Base-by-base conservation (phyloP, 2,329 filamentous ascomycete species). In the Fusarium illudens region DNA sequence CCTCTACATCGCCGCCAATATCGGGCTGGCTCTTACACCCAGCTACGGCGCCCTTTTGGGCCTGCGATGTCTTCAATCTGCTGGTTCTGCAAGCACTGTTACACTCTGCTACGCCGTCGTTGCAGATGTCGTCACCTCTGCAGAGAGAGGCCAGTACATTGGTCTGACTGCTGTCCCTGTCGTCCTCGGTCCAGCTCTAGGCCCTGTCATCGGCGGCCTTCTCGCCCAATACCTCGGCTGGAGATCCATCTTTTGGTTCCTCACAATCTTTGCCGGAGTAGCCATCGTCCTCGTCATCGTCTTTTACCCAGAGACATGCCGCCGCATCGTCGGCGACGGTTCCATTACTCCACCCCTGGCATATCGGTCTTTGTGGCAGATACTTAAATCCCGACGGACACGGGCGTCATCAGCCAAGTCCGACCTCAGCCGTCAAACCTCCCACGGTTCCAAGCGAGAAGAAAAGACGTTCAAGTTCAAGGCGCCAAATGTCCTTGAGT, bases 231-330 rank as follows among this genome's bases (percentile, higher is more conserved):
- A 83, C 50, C 77, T 88, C 1, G 86, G 86, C 1, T 90, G 88
- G 88, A 79, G 84, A 30, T 79, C 82, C 30, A 86, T 89, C 27
- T 90, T 90, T 70, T 90, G 87, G 87, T 88, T 89, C 57, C 75
- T 90, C 12, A 77, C 82, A 11, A 88, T 90, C 9, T 67, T 80
- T 1, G 68, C 75, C 0, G 76, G 75, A 0, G 78, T 81, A 1
- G 77, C 83, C 22, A 68, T 85, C 4, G 53, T 84, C 0, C 64
- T 84, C 0, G 72, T 87, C 7, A 39, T 82, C 2, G 27, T 84
- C 0, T 82, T 89, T 37, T 79, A 89, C 20, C 89, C 88, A 0
- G 84, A 87, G 62, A 87, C 84, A 0, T 83, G 83, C 60, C 76
- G 80, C 4, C 70, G 71, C 12, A 78, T 82, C 13, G 87, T 89